Percentiles rank a stretch among this genome's conserved stretches.
Evolutionary conservation across 768 basidiomycete genomes (phyloP).

Genomic region (Pisolithus orientalis): DNA sequence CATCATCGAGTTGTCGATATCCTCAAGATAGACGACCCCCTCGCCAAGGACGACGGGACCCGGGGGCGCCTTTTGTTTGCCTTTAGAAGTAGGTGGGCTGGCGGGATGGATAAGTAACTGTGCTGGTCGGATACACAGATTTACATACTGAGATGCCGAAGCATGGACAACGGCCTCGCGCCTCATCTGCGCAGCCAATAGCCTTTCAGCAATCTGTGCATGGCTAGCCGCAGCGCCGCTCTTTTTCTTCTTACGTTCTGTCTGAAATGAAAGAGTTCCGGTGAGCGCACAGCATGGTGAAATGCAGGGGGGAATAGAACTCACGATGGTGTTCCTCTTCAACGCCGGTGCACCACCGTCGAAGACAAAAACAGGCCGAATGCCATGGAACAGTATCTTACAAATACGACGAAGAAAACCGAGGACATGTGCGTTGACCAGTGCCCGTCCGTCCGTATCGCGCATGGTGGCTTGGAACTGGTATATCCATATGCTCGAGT

Average conservation of each 20-base stretch:
- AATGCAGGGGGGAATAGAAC: slow-evolving; percentile 19
- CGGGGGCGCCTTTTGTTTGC: slow-evolving; percentile 41
- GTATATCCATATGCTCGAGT: slow-evolving; percentile 99
- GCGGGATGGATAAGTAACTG: not conserved
- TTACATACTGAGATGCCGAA: slow-evolving; percentile 36
- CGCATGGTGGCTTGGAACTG: slow-evolving; percentile 99
- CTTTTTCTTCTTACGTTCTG: slow-evolving; percentile 86
- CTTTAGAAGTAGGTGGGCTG: slow-evolving; percentile 28
- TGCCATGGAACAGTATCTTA: slow-evolving; percentile 94
- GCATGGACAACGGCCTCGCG: slow-evolving; percentile 75
- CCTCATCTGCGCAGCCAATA: slow-evolving; percentile 91
- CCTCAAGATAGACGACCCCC: slow-evolving; percentile 83
- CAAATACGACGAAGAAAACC: slow-evolving; percentile 87
- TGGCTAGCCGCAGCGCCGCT: slow-evolving; percentile 83
- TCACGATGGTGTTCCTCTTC: slow-evolving; percentile 84
- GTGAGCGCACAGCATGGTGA: slow-evolving; percentile 1
- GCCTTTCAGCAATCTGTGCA: slow-evolving; percentile 80
- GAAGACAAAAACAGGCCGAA: slow-evolving; percentile 98
- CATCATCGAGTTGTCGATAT: slow-evolving; percentile 50
- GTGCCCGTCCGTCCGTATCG: slow-evolving; percentile 86
- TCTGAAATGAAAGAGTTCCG: slow-evolving; percentile 43
- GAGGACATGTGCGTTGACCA: slow-evolving; percentile 91
- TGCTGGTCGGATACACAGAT: not conserved
- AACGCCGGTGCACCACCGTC: slow-evolving; percentile 92
- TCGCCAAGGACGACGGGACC: slow-evolving; percentile 55